phyloP scores from a whole-genome alignment of 2,329 filamentous ascomycete genomes.

The Neofusicoccum umdonicola region DNA sequence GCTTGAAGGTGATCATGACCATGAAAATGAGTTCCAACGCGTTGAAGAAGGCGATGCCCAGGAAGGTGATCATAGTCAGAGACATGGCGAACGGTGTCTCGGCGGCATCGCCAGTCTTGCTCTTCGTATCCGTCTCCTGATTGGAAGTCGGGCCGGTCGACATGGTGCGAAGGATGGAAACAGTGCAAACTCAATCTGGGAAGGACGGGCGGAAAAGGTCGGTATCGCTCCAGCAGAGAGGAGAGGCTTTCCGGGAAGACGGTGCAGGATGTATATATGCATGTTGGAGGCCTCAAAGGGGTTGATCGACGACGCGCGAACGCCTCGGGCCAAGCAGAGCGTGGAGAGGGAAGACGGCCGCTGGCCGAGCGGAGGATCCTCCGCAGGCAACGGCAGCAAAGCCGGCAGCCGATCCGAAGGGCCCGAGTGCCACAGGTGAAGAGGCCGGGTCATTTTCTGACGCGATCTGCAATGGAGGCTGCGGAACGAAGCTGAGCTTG shows the following conservation, averaged over 20 bases:
- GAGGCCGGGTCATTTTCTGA: too few species aligned
- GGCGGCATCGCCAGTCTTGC: neutral
- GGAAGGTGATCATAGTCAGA: neutral
- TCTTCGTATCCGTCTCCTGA: neutral
- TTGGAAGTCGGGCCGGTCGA: neutral
- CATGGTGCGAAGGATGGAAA: neutral
- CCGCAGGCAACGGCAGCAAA: neutral
- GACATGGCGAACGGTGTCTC: neutral
- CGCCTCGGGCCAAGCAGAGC: too few species aligned
- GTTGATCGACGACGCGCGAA: neutral
- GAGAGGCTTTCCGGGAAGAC: neutral
- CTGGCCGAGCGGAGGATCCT: neutral
- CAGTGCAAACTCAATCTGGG: neutral
- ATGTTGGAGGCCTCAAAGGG: neutral
- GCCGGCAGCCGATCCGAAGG: neutral
- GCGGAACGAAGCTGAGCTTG: too few species aligned
- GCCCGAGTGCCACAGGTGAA: neutral
- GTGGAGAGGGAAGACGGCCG: too few species aligned
- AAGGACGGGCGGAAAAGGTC: neutral
- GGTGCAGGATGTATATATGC: neutral
- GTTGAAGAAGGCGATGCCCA: slow-evolving; percentile 2
- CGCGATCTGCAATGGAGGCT: too few species aligned
- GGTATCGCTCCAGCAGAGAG: neutral
- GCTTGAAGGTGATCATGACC: slow-evolving; percentile 38
- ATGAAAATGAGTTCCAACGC: neutral